Percentiles rank a stretch among this genome's conserved stretches.
Conservation (phyloP, 495 filamentous ascomycete species). For the Xylona heveae region DNA sequence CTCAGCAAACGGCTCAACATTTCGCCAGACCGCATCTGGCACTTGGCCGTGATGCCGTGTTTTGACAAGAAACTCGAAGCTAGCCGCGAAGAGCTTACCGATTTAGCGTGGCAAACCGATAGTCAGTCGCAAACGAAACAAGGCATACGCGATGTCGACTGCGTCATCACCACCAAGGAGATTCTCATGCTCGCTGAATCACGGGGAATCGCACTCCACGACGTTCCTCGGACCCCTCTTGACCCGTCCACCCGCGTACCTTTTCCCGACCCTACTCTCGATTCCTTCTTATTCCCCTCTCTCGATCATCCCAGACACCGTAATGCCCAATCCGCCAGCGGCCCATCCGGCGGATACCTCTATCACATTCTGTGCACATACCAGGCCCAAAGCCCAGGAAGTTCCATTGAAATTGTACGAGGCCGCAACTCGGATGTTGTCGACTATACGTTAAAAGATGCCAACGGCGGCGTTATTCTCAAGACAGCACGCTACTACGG, state of each 20-base stretch:
- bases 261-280: slow-evolving; percentile 51
- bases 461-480: slow-evolving; percentile 36
- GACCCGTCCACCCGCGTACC: slow-evolving; percentile 13
- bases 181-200: slow-evolving; percentile 70
- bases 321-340: slow-evolving; percentile 22
- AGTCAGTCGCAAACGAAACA: slow-evolving; percentile 9
- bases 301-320: slow-evolving; percentile 7
- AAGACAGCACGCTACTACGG: slow-evolving; percentile 84
- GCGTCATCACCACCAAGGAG: slow-evolving; percentile 90
- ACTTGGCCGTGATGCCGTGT: slow-evolving; percentile 89
- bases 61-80: slow-evolving; percentile 99
- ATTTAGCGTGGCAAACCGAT: slow-evolving; percentile 38
- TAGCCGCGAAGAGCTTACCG: slow-evolving; percentile 77
- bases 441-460: slow-evolving; percentile 40
- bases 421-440: slow-evolving; percentile 82
- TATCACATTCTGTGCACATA: slow-evolving; percentile 57
- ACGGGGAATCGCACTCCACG: slow-evolving; percentile 49
- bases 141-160: slow-evolving; percentile 76
- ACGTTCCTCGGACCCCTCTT: slow-evolving; percentile 35
- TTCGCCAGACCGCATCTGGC: slow-evolving; percentile 68
- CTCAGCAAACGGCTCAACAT: slow-evolving; percentile 49
- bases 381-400: slow-evolving; percentile 43
- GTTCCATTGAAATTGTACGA: slow-evolving; percentile 39
- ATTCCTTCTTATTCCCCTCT: slow-evolving; percentile 44
- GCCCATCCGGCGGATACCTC: slow-evolving; percentile 79